Evolutionary conservation across 768 basidiomycete genomes (phyloP).

Genomic region (Dictyophora rubrovolvata): DNA sequence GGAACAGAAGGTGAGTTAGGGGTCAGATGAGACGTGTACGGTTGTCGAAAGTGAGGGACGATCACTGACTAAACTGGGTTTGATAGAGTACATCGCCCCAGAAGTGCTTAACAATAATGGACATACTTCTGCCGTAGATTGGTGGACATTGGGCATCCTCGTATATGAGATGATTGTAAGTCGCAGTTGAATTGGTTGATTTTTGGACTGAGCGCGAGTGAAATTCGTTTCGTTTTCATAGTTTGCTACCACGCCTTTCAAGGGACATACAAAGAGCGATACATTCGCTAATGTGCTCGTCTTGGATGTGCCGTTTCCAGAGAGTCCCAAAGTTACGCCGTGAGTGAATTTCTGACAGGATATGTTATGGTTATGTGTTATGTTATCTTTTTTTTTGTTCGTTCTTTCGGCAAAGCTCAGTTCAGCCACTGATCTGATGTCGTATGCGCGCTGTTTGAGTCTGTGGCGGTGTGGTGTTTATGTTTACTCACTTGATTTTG

Average conservation of each 20-base stretch:
- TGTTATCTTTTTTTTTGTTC: not conserved
- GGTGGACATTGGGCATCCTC: constrained; percentile 98
- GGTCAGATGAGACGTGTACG: not conserved
- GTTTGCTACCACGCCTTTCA: constrained; percentile 99
- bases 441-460: not conserved
- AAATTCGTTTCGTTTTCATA: constrained; percentile 22
- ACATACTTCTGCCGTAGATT: constrained; percentile 97
- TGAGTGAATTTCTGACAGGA: constrained; percentile 28
- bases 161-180: constrained; percentile 99
- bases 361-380: too few species aligned
- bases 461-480: not conserved
- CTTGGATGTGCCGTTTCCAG: constrained; percentile 78
- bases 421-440: constrained; percentile 8
- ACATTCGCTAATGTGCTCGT: constrained; percentile 95
- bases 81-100: constrained; percentile 93
- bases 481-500: too few species aligned
- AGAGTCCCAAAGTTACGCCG: constrained; percentile 68
- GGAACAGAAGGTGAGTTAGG: constrained; percentile 83
- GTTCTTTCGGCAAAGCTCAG: not conserved
- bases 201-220: not conserved
- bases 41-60: not conserved
- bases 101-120: constrained; percentile 96
- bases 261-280: constrained; percentile 86
- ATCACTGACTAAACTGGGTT: constrained; percentile 13
- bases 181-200: constrained; percentile 21